Conservation (phyloP, 805 yeast species). For the Candida stauntonica region DNA sequence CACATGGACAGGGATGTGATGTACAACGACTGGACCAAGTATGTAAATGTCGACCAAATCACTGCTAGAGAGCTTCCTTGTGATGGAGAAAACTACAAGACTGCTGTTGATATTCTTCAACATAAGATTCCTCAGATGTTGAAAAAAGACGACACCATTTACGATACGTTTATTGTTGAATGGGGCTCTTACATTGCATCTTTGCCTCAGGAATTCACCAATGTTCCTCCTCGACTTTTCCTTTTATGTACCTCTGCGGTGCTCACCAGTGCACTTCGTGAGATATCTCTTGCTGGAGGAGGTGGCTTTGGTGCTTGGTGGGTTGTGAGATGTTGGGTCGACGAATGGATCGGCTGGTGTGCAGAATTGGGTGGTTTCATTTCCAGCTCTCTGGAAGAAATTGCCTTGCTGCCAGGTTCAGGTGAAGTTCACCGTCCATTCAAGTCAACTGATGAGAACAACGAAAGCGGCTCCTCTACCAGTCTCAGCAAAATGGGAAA, state of each 20-base stretch:
- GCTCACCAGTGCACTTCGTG: slow-evolving; percentile 56
- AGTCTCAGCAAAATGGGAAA: neutral
- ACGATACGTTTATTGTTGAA: slow-evolving; percentile 18
- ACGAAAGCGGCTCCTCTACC: neutral
- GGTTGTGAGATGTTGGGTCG: slow-evolving; percentile 71
- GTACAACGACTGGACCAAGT: slow-evolving; percentile 53
- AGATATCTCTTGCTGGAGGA: slow-evolving; percentile 54
- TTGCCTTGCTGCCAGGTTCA: slow-evolving; percentile 4
- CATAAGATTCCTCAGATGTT: slow-evolving; percentile 33
- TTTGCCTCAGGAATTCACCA: slow-evolving; percentile 44
- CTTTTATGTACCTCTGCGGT: slow-evolving; percentile 48
- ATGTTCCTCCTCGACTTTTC: slow-evolving; percentile 52
- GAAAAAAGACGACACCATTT: slow-evolving; percentile 12
- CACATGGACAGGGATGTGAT: slow-evolving; percentile 42
- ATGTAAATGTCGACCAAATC: slow-evolving; percentile 43
- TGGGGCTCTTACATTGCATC: slow-evolving; percentile 35
- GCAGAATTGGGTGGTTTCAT: slow-evolving; percentile 60
- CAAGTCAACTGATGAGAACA: slow-evolving; percentile 1
- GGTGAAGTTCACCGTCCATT: slow-evolving; percentile 4
- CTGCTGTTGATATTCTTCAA: slow-evolving; percentile 32
- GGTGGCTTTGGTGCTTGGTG: slow-evolving; percentile 71
- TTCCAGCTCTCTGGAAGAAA: slow-evolving; percentile 8
- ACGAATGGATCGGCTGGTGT: slow-evolving; percentile 64
- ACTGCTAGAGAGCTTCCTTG: slow-evolving; percentile 51
- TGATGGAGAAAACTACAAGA: slow-evolving; percentile 30